phyloP scores from a whole-genome alignment of 441 rosid genomes.

The Adansonia madagascariensis region DNA sequence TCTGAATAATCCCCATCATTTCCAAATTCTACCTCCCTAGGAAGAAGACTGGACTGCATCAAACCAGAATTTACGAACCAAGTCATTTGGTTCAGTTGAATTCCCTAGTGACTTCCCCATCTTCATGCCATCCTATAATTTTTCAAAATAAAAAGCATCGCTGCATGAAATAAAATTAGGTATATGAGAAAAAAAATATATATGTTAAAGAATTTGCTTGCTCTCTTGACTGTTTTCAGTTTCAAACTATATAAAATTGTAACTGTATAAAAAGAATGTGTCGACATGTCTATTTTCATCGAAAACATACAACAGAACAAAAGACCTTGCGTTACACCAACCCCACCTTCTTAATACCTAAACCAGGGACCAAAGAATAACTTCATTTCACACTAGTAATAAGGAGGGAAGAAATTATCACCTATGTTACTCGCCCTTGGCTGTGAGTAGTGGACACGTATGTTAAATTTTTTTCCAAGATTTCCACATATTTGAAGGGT shows the following conservation, averaged over 20 bases:
- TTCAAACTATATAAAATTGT: neutral
- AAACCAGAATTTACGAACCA: slow-evolving; percentile 79
- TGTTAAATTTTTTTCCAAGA: too few relatives aligned
- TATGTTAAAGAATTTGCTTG: neutral
- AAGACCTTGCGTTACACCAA: neutral
- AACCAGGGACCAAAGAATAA: neutral
- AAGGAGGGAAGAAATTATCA: neutral
- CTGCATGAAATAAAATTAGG: slow-evolving; percentile 57
- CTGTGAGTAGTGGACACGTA: too few relatives aligned
- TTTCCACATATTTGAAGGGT: too few relatives aligned
- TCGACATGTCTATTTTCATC: neutral
- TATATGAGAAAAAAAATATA: slow-evolving; percentile 31
- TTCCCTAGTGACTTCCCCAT: slow-evolving; percentile 98
- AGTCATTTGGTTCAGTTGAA: slow-evolving; percentile 83
- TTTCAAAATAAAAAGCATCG: slow-evolving; percentile 49
- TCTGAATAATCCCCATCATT: slow-evolving; percentile 96
- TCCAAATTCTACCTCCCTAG: slow-evolving; percentile 93
- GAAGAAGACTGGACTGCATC: slow-evolving; percentile 94
- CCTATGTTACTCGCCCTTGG: too few relatives aligned
- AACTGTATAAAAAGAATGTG: neutral
- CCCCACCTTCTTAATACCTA: neutral
- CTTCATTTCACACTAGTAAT: neutral
- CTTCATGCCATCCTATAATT: slow-evolving; percentile 91
- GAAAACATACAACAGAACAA: neutral
- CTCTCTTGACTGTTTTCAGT: slow-evolving; percentile 14